Conservation (phyloP, 2,329 filamentous ascomycete genomes). For the Diaporthe ampelina region DNA sequence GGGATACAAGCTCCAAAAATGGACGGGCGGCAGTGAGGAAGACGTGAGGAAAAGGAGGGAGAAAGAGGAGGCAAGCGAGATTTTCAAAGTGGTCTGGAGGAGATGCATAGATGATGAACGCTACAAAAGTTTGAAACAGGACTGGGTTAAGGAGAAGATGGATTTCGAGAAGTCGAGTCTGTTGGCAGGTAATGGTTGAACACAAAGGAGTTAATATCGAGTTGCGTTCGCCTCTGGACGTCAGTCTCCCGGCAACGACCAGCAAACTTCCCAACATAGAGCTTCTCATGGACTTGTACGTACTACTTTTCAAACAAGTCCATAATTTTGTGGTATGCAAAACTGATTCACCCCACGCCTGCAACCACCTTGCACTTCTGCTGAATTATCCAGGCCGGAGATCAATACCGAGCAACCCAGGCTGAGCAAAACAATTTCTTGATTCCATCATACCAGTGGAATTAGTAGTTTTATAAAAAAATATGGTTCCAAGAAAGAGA, state of each 20-base stretch:
- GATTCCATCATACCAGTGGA: not conserved
- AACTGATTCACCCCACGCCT: not conserved
- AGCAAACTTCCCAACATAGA: not conserved
- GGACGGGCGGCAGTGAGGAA: constrained; percentile 48
- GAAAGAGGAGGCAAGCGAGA: constrained; percentile 62
- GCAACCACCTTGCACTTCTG: not conserved
- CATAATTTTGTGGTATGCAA: not conserved
- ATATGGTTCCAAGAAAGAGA: not conserved
- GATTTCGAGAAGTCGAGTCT: not conserved
- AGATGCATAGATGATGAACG: constrained; percentile 58
- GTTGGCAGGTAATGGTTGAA: not conserved
- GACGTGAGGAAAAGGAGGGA: constrained; percentile 62
- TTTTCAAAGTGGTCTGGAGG: constrained; percentile 65
- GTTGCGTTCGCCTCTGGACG: no score
- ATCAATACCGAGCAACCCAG: constrained; percentile 14
- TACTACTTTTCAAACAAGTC: not conserved
- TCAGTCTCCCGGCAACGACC: no score
- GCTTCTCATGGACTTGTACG: not conserved
- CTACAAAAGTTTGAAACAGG: constrained; percentile 59
- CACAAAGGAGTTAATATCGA: not conserved
- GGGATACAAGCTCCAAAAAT: constrained; percentile 57
- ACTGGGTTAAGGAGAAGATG: constrained; percentile 34
- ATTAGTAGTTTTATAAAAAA: not conserved
- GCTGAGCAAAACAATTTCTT: not conserved
- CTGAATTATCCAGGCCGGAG: not conserved